Evolutionary conservation across 108 stramenopile species (phyloP).

Genomic region (Stephanodiscus triporus): DNA sequence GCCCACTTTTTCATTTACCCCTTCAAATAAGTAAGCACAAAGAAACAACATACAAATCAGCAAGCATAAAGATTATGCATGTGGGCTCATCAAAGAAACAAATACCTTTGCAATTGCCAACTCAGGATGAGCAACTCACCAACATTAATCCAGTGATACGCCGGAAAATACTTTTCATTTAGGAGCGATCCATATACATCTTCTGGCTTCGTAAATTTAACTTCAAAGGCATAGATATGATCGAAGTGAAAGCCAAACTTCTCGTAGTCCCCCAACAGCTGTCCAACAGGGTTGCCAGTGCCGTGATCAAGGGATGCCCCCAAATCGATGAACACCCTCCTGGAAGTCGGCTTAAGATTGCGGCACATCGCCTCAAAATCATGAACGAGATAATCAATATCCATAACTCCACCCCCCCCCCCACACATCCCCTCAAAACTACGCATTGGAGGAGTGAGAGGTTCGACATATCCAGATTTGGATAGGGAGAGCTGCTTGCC

Average conservation of each 20-base stretch:
- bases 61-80: too few relatives aligned
- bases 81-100: neutral
- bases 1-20: slow-evolving; percentile 29
- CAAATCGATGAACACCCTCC: slow-evolving; percentile 64
- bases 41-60: neutral
- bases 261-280: slow-evolving; percentile 42
- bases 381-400: slow-evolving; percentile 63
- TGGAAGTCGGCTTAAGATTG: slow-evolving; percentile 41
- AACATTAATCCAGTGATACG: slow-evolving; percentile 68
- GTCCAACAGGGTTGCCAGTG: slow-evolving; percentile 25
- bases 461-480: slow-evolving; percentile 47
- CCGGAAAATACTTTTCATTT: slow-evolving; percentile 26
- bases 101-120: neutral
- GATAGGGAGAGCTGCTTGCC: slow-evolving; percentile 32
- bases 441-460: slow-evolving; percentile 53
- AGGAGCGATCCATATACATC: slow-evolving; percentile 38
- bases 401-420: slow-evolving; percentile 18
- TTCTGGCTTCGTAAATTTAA: slow-evolving; percentile 36
- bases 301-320: slow-evolving; percentile 69
- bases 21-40: neutral
- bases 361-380: slow-evolving; percentile 72
- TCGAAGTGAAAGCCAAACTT: slow-evolving; percentile 73
- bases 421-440: slow-evolving; percentile 24
- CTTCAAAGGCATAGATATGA: slow-evolving; percentile 70
- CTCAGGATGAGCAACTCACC: neutral